Base-by-base conservation (phyloP, 2,329 filamentous ascomycete genomes). In the Lasiodiplodia hormozganensis region DNA sequence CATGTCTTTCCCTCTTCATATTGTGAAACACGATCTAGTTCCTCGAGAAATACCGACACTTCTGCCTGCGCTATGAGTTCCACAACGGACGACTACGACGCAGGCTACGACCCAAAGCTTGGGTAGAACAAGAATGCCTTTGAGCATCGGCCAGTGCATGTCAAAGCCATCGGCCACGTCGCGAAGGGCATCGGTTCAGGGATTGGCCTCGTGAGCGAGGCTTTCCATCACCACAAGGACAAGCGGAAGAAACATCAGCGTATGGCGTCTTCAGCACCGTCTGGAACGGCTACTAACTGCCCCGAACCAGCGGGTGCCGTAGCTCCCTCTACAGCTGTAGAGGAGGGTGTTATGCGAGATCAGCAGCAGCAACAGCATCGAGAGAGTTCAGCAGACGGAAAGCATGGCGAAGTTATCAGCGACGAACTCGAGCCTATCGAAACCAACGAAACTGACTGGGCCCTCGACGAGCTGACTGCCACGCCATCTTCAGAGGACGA, bases 51-150 rank as follows among this genome's bases (percentile, higher is more conserved):
- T 28, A 6, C 28, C 4, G 5, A 28, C 28, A 28, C 28, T 7
- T 28, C 28, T 28, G 28, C 28, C 28, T 28, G 4, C 28, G 28
- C 49, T 11, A 52, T 52, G 49, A 21, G 16, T 52, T 52, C 49
- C 2, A 18, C 18, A 21, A 21, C 49, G 7, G n/a, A 18, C 3
- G 23, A 52, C 23, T 52, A 52, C n/a, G 49, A 52, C 18, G n/a
- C 49, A 11, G 49, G 49, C 49, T 52, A 52, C 49, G 49, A 52
- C 49, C 49, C 49, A 11, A 52, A 52, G n/a, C 49, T 52, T 11
- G 49, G 49, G 4, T 52, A 52, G 21, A 52, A 52, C n/a, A 18
- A 11, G 6, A 52, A 52, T 21, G 49, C 49, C 49, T 52, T 52
- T 21, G 49, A 52, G 16, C 16, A 52, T 21, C 49, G 49, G 16